Percentiles rank a stretch among this genome's conserved stretches.
Evolutionary conservation across 768 basidiomycete species (phyloP).

Genomic region (Leucogyrophana mollusca): DNA sequence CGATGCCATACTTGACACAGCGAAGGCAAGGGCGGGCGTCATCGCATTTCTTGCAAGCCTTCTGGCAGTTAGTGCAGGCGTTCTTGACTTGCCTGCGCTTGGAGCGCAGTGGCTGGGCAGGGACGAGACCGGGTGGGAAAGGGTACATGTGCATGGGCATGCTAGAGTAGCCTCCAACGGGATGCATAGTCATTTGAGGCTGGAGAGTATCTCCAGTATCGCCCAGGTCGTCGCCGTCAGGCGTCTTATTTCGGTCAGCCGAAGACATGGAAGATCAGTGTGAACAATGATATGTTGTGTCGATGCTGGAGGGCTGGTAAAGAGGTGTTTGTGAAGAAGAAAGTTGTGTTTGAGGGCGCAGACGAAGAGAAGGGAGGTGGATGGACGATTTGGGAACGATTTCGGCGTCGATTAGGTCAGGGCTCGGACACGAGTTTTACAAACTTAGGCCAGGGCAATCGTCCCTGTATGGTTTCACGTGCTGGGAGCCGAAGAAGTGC

Average conservation of each 20-base stretch:
- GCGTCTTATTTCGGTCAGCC: constrained; percentile 38
- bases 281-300: constrained; percentile 8
- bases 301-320: constrained; percentile 8
- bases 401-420: constrained; percentile 33
- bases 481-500: constrained; percentile 31
- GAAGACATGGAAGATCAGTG: constrained; percentile 33
- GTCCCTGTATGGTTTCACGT: constrained; percentile 32
- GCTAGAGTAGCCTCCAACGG: constrained; percentile 45
- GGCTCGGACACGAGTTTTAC: constrained; percentile 35
- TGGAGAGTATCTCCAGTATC: constrained; percentile 35
- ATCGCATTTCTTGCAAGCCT: constrained; percentile 91
- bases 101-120: constrained; percentile 53
- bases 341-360: constrained; percentile 7
- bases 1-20: constrained; percentile 87
- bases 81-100: constrained; percentile 91
- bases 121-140: constrained; percentile 48
- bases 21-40: constrained; percentile 90
- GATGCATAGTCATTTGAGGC: constrained; percentile 51
- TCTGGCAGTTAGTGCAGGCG: constrained; percentile 88
- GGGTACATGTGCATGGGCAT: constrained; percentile 73
- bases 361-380: constrained; percentile 12
- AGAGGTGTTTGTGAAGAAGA: constrained; percentile 3
- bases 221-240: constrained; percentile 39
- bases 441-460: constrained; percentile 31
- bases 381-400: constrained; percentile 31